phyloP scores from a whole-genome alignment of 2,329 filamentous ascomycete species.

The Xylariaceae sp. region DNA sequence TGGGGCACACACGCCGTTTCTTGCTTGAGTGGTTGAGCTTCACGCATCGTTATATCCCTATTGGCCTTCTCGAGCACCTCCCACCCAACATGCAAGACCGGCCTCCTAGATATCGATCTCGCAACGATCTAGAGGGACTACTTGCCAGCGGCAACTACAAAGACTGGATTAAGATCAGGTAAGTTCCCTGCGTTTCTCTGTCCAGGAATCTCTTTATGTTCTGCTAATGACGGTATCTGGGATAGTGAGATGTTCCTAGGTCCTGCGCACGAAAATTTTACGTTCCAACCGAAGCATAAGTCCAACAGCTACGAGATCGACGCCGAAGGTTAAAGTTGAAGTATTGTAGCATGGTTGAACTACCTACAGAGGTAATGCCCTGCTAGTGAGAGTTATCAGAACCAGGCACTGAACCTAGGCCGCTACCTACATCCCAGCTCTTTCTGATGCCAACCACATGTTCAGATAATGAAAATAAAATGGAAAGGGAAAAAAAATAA shows the following conservation, averaged over 20 bases:
- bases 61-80: conserved; percentile 82
- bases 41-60: conserved; percentile 82
- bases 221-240: conserved; percentile 13
- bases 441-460: too few relatives aligned
- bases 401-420: too few relatives aligned
- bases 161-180: conserved; percentile 99
- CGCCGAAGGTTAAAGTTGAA: conserved; percentile 56
- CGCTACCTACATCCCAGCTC: too few relatives aligned
- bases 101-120: conserved; percentile 75
- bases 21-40: conserved; percentile 96
- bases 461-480: too few relatives aligned
- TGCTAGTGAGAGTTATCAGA: too few relatives aligned
- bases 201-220: neutral
- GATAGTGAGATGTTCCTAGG: conserved; percentile 94
- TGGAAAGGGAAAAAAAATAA: too few relatives aligned
- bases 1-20: conserved; percentile 88
- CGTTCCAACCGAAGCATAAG: conserved; percentile 97
- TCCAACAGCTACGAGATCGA: conserved; percentile 85
- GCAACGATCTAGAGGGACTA: conserved; percentile 91
- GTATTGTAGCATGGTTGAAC: too few relatives aligned
- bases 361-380: too few relatives aligned
- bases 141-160: conserved; percentile 86
- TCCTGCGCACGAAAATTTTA: conserved; percentile 82
- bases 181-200: conserved; percentile 35
- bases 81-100: conserved; percentile 87